Evolutionary conservation across 2,329 filamentous ascomycete species (phyloP).

Genomic region (Myriangium duriaei): DNA sequence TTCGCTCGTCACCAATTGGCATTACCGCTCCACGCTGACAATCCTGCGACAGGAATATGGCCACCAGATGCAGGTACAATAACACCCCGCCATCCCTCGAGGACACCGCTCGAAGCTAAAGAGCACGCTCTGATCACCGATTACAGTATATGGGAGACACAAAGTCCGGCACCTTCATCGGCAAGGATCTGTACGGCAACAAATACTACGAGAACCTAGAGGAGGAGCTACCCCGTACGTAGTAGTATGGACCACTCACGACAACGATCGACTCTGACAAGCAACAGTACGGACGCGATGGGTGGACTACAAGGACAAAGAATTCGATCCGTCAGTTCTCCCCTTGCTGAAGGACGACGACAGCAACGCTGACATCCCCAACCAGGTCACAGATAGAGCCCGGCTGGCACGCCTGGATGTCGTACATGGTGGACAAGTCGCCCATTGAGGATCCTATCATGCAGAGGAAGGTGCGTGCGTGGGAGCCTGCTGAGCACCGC

Average conservation of each 20-base stretch:
- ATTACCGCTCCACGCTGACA: slow-evolving; percentile 22
- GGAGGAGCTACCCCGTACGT: slow-evolving; percentile 79
- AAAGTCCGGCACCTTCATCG: slow-evolving; percentile 80
- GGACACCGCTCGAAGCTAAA: slow-evolving; percentile 15
- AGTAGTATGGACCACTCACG: slow-evolving; percentile 5
- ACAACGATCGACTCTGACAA: slow-evolving; percentile 4
- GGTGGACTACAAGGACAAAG: slow-evolving; percentile 89
- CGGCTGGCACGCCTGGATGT: slow-evolving; percentile 97
- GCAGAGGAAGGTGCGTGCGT: slow-evolving; percentile 52
- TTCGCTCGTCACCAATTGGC: slow-evolving; percentile 26
- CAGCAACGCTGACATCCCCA: slow-evolving; percentile 26
- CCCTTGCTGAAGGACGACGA: slow-evolving; percentile 11
- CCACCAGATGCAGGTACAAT: slow-evolving; percentile 75
- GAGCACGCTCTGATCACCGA: slow-evolving; percentile 17
- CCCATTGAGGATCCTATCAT: slow-evolving; percentile 65
- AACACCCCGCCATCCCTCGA: background rate
- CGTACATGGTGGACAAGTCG: slow-evolving; percentile 80
- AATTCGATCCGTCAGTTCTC: slow-evolving; percentile 58
- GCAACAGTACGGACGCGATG: slow-evolving; percentile 76
- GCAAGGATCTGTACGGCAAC: slow-evolving; percentile 83
- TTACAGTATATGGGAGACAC: slow-evolving; percentile 55
- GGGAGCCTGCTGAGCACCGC: slow-evolving; percentile 62
- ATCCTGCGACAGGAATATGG: slow-evolving; percentile 58
- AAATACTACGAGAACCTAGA: slow-evolving; percentile 89
- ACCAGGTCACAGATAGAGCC: slow-evolving; percentile 72